Evolutionary conservation across 148 eudicot genomes (phyloP).

Genomic region (Mesembryanthemum crystallinum): DNA sequence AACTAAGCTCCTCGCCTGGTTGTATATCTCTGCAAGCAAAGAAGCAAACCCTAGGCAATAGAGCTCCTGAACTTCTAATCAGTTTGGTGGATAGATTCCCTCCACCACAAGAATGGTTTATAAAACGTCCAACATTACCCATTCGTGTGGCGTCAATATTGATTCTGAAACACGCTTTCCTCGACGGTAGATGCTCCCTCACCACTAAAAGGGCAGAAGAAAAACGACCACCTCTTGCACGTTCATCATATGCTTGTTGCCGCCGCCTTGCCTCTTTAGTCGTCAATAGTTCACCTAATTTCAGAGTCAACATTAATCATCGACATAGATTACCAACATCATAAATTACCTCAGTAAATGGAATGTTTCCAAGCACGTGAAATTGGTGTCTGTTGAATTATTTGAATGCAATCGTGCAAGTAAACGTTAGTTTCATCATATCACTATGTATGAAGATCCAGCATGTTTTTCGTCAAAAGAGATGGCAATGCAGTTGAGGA

Average conservation of each 20-base stretch:
- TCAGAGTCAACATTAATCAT: slow-evolving; percentile 8
- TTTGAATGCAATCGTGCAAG: neutral
- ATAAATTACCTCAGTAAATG: too few relatives aligned
- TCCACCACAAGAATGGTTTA: slow-evolving; percentile 93
- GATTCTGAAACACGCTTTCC: slow-evolving; percentile 80
- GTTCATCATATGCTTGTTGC: slow-evolving; percentile 63
- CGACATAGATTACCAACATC: too few relatives aligned
- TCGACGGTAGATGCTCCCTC: slow-evolving; percentile 80
- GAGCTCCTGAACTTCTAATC: slow-evolving; percentile 64
- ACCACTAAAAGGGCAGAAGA: slow-evolving; percentile 76
- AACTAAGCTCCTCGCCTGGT: slow-evolving; percentile 69
- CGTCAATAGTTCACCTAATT: slow-evolving; percentile 75
- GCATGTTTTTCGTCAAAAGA: too few relatives aligned
- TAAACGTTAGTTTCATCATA: too few relatives aligned
- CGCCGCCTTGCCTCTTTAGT: slow-evolving; percentile 73
- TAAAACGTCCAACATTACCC: slow-evolving; percentile 73
- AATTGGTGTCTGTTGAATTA: neutral
- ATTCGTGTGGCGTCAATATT: slow-evolving; percentile 79
- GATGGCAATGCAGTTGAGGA: too few relatives aligned
- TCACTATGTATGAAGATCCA: too few relatives aligned
- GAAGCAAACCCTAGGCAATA: slow-evolving; percentile 76
- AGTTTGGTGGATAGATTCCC: slow-evolving; percentile 64
- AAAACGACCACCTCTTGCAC: slow-evolving; percentile 36
- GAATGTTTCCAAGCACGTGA: too few relatives aligned
- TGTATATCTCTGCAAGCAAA: slow-evolving; percentile 62